phyloP scores from a whole-genome alignment of 768 basidiomycete genomes.

The Hebeloma cylindrosporum region DNA sequence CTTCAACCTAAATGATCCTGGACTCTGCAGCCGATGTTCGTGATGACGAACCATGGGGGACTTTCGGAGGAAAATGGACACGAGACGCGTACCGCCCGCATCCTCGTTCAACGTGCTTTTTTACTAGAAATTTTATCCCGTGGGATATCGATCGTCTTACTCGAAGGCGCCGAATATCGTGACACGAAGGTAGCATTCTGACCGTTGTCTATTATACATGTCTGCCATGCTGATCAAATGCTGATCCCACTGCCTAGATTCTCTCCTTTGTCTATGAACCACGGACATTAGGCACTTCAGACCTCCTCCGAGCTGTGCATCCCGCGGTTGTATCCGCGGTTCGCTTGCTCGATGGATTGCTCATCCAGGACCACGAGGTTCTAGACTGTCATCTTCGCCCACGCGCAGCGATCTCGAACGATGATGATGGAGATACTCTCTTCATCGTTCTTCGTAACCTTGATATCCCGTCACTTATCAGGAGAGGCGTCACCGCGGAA shows the following conservation, averaged over 20 bases:
- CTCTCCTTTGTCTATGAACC: conserved; percentile 56
- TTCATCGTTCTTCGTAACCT: conserved; percentile 2
- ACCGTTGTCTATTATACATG: conserved; percentile 1
- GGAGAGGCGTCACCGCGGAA: conserved; percentile 13
- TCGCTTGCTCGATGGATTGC: too few species aligned
- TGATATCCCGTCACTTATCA: not conserved
- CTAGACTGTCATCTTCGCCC: too few species aligned
- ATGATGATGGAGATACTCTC: not conserved
- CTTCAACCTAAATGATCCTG: not conserved
- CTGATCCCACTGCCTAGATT: too few species aligned
- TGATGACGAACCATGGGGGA: conserved; percentile 57
- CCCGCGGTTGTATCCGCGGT: too few species aligned
- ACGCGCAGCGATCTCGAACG: not conserved
- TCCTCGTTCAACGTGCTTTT: conserved; percentile 50
- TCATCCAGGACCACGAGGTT: not conserved
- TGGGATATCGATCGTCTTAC: conserved; percentile 49
- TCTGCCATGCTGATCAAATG: too few species aligned
- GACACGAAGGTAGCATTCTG: conserved; percentile 68
- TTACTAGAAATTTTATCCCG: conserved; percentile 52
- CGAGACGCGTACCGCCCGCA: conserved; percentile 18
- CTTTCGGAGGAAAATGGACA: conserved; percentile 12
- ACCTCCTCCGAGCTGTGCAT: conserved; percentile 7
- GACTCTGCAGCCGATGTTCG: conserved; percentile 62
- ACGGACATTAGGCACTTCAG: conserved; percentile 9
- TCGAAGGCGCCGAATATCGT: conserved; percentile 56